Conservation (phyloP, 305 asterid species). For the Andrographis paniculata region DNA sequence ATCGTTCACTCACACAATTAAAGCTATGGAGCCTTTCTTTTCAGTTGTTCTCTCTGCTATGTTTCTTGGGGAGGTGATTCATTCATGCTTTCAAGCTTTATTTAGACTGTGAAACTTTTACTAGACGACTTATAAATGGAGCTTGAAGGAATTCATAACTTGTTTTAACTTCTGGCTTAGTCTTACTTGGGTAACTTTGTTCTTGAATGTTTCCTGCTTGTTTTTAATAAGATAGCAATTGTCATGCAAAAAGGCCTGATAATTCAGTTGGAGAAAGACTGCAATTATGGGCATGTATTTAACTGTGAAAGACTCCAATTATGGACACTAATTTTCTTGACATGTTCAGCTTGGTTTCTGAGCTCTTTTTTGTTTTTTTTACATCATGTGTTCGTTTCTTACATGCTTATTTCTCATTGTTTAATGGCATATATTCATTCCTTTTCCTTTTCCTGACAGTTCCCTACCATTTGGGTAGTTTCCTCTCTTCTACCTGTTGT, state of each 20-base stretch:
- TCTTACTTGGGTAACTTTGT: no score
- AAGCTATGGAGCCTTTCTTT: conserved; percentile 92
- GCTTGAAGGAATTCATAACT: conserved; percentile 7
- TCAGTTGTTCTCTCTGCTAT: conserved; percentile 79
- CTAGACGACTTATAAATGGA: not conserved
- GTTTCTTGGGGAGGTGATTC: conserved; percentile 71
- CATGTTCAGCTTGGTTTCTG: no score
- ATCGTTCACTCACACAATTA: conserved; percentile 88
- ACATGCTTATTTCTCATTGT: no score
- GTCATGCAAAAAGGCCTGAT: not conserved
- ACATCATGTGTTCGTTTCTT: not conserved
- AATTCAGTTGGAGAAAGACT: no score
- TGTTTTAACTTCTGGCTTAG: no score
- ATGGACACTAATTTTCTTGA: no score
- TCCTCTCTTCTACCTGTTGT: conserved; percentile 80
- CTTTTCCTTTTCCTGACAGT: conserved; percentile 29
- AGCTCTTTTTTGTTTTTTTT: not conserved
- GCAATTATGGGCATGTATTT: no score
- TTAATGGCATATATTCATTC: not conserved
- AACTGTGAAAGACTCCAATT: no score
- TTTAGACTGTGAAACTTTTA: conserved; percentile 7
- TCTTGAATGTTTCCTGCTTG: no score
- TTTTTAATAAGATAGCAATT: no score
- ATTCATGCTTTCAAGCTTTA: not conserved
- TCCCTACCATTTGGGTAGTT: conserved; percentile 75